Base-by-base conservation (phyloP, 176 grass and related monocot genomes). In the Saccharum officinarum region DNA sequence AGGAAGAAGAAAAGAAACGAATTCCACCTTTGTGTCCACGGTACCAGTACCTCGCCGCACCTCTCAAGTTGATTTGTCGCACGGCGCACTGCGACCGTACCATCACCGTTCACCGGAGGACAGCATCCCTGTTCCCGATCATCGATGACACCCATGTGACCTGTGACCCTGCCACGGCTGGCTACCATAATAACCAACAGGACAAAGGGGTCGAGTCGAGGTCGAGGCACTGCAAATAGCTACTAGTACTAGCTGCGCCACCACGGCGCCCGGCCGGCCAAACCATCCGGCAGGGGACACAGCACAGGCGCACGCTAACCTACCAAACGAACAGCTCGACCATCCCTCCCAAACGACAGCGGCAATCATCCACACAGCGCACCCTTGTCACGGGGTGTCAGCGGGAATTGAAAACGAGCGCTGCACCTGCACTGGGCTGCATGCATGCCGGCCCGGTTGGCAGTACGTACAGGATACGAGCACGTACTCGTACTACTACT, bases 381-480 rank as follows among this genome's bases (percentile, higher is more conserved):
- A 22, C 39, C 69, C 10, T 10, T 6, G 41, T 66, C 78, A 36
- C 10, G 64, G 44, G 17, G 0, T 80, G 79, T 38, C 79, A 69
- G 65, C 31, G 20, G 31, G 1, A n/a, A 54, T 69, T 81, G 79
- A 81, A 69, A 68, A 69, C 78, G 64, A 69, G 62, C 78, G 16
- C 60, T 49, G 62, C 62, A 30, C 62, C 62, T 61, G 57, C 57
- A 54, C 15, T 25, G 59, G 57, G 14, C 57, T n/a, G 70, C 41
- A 46, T 73, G 71, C 71, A 31, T 47, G 63, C 42, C 77, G 18
- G 25, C 16, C 57, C n/a, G 2, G 28, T 46, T 36, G 45, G 44
- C 71, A 74, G 71, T 18, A 71, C 36, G 16, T 54, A 28, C 38
- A 79, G 60, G 17, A 50, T 81, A 81, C 78, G 78, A 81, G 78